phyloP scores from a whole-genome alignment of 495 filamentous ascomycete species.

The Cercophora scortea region DNA sequence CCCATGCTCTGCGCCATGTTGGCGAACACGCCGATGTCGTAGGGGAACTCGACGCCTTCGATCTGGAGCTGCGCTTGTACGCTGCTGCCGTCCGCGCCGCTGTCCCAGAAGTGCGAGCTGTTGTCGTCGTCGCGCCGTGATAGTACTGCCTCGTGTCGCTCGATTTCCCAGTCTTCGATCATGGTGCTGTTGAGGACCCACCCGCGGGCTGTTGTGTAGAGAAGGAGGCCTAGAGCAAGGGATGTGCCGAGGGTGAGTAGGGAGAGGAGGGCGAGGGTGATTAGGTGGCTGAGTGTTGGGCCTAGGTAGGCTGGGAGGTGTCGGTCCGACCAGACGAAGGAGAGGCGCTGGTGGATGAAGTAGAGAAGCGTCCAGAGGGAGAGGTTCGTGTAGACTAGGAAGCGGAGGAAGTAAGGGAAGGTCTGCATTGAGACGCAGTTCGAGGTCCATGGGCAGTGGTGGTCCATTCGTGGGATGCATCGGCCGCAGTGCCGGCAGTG shows the following conservation, averaged over 20 bases:
- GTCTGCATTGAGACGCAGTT: slow-evolving; percentile 92
- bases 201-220: slow-evolving; percentile 38
- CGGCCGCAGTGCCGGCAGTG: slow-evolving; percentile 84
- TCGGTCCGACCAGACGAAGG: slow-evolving; percentile 57
- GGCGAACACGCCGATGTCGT: slow-evolving; percentile 82
- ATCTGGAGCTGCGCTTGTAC: slow-evolving; percentile 42
- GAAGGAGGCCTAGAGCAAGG: slow-evolving; percentile 58
- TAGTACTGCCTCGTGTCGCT: slow-evolving; percentile 74
- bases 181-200: slow-evolving; percentile 55
- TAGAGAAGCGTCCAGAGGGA: slow-evolving; percentile 54
- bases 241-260: slow-evolving; percentile 53
- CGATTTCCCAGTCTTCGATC: slow-evolving; percentile 91
- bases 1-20: slow-evolving; percentile 83
- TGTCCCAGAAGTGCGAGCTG: slow-evolving; percentile 25
- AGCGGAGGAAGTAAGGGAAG: slow-evolving; percentile 84
- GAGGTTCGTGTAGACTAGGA: slow-evolving; percentile 68
- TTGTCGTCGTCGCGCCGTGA: slow-evolving; percentile 49
- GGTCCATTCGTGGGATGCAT: slow-evolving; percentile 97
- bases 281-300: slow-evolving; percentile 54
- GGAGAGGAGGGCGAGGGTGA: slow-evolving; percentile 57
- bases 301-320: slow-evolving; percentile 77
- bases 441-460: slow-evolving; percentile 93
- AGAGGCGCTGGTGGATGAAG: slow-evolving; percentile 52
- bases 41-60: slow-evolving; percentile 80
- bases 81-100: slow-evolving; percentile 39